Conservation (phyloP, 1,284 basidiomycete species). For the Papiliotrema fonsecae region DNA sequence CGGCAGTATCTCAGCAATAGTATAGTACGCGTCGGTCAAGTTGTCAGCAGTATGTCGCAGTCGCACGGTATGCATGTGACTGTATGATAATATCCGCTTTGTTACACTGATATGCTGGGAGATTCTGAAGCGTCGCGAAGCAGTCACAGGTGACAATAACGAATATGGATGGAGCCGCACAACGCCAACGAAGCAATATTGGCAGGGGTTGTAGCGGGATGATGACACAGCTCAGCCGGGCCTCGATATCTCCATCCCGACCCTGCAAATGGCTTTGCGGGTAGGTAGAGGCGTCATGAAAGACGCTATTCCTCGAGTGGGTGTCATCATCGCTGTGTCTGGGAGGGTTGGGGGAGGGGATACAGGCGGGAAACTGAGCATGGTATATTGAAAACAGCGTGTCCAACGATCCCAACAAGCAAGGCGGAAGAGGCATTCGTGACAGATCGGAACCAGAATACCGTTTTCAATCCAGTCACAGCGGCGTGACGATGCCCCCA, state of each 20-base stretch:
- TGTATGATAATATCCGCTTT: neutral
- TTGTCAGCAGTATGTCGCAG: neutral
- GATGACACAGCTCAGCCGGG: constrained; percentile 36
- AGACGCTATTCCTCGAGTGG: constrained; percentile 32
- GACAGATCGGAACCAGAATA: no score
- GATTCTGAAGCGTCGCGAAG: no score
- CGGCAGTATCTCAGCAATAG: neutral
- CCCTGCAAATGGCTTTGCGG: constrained; percentile 13
- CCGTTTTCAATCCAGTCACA: no score
- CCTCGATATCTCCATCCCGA: constrained; percentile 31
- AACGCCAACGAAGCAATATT: no score
- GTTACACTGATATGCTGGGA: no score
- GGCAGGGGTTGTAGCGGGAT: no score
- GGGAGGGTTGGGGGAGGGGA: neutral
- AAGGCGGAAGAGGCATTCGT: no score
- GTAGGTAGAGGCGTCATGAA: constrained; percentile 18
- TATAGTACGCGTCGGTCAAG: neutral
- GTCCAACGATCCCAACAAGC: no score
- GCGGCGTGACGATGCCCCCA: no score
- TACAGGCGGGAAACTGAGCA: neutral
- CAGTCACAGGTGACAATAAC: no score
- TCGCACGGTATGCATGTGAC: neutral
- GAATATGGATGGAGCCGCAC: no score
- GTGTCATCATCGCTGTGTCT: constrained; percentile 34
- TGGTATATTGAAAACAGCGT: no score